These are phyloP conservation scores for Penicillium tannophilum DNA, from an alignment of 495 filamentous ascomycete genomes.

Conservation along the genomic window DNA sequence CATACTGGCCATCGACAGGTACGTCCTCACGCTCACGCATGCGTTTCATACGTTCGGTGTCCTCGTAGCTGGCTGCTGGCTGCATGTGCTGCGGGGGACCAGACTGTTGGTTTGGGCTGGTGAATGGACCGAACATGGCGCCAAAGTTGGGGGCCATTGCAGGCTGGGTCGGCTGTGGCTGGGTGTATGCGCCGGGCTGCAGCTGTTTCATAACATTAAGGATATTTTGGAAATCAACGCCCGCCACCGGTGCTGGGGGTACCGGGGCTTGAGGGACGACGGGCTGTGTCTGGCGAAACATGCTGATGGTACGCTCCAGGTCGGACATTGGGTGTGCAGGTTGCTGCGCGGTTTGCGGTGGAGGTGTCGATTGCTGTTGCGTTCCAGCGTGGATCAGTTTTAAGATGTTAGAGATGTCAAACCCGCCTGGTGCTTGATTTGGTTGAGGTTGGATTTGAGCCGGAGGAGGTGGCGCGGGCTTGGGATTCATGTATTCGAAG, in stretches of 20 bases:
- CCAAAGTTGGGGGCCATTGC: constrained; percentile 45
- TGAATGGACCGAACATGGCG: constrained; percentile 52
- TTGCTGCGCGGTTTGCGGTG: constrained; percentile 28
- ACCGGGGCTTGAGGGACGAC: constrained; percentile 29
- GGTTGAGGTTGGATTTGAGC: constrained; percentile 26
- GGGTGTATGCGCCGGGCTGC: constrained; percentile 25
- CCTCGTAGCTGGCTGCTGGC: constrained; percentile 35
- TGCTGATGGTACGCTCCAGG: constrained; percentile 44
- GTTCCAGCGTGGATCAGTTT: constrained; percentile 46
- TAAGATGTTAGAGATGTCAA: constrained; percentile 50
- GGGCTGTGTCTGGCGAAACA: constrained; percentile 48
- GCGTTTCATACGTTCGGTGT: constrained; percentile 46
- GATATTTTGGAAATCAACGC: constrained; percentile 39
- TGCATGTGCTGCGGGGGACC: constrained; percentile 27
- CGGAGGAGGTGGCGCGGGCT: constrained; percentile 30
- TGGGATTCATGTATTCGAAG: constrained; percentile 41
- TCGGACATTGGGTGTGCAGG: constrained; percentile 33
- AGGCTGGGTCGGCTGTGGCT: constrained; percentile 35
- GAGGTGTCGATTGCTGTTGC: constrained; percentile 33
- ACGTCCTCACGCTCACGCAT: constrained; percentile 42
- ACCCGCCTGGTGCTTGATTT: constrained; percentile 31
- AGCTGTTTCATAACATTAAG: constrained; percentile 42
- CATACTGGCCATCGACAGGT: constrained; percentile 33
- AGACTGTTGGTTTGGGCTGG: constrained; percentile 35
- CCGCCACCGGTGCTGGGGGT: constrained; percentile 1